phyloP scores from a whole-genome alignment of 139 green algal genomes.

The Trebouxia sp. region DNA sequence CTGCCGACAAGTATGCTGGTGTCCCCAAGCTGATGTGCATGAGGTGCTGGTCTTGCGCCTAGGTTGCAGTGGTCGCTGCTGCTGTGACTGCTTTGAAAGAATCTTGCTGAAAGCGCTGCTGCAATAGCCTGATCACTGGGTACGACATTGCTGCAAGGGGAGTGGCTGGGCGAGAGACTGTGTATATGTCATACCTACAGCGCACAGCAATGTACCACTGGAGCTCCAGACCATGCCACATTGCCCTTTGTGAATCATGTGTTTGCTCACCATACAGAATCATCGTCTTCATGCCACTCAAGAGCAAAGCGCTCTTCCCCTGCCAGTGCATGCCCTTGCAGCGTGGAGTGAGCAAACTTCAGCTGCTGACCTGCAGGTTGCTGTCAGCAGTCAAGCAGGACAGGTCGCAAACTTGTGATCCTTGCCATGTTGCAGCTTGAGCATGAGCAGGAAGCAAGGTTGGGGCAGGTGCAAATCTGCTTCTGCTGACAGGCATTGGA shows the following conservation, averaged over 20 bases:
- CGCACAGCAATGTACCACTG: no score
- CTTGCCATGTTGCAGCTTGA: not conserved
- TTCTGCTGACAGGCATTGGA: not conserved
- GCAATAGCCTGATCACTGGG: slow-evolving; percentile 57
- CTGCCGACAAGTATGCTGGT: no score
- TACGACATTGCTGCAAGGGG: slow-evolving; percentile 53
- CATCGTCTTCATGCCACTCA: slow-evolving; percentile 58
- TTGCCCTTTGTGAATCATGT: not conserved
- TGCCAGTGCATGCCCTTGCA: slow-evolving; percentile 57
- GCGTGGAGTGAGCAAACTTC: slow-evolving; percentile 51
- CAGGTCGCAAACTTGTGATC: not conserved
- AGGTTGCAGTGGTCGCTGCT: not conserved
- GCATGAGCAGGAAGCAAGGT: not conserved
- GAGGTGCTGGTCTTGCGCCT: no score
- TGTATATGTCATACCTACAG: slow-evolving; percentile 56
- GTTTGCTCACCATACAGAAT: slow-evolving; percentile 63
- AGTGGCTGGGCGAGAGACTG: slow-evolving; percentile 54
- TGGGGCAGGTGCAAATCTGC: not conserved
- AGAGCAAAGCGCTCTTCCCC: slow-evolving; percentile 72
- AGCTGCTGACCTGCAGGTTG: slow-evolving; percentile 33
- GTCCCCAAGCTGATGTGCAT: no score
- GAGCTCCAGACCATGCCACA: no score
- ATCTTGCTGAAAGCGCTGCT: slow-evolving; percentile 45
- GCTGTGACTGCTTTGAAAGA: not conserved
- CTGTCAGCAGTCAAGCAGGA: not conserved